Percentiles rank a stretch among this genome's conserved stretches.
Conservation (phyloP, 2,329 filamentous ascomycete species). For the Chaetomiaceae sp. region DNA sequence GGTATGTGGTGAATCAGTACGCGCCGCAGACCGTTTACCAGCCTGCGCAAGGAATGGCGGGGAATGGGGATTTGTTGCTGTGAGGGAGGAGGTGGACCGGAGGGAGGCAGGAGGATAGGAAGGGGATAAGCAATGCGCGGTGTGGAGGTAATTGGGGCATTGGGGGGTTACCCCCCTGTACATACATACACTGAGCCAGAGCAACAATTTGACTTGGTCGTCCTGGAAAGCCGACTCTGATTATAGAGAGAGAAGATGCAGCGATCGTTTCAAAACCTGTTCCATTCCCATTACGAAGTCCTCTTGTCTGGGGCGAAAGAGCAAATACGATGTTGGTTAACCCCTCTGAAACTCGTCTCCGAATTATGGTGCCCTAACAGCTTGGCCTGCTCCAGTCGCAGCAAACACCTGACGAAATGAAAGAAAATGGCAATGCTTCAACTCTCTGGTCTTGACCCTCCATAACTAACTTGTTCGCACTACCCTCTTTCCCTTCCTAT, state of each 20-base stretch:
- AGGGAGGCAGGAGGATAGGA: not conserved
- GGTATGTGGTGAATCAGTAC: conserved; percentile 77
- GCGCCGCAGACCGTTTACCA: conserved; percentile 72
- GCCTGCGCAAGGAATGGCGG: conserved; percentile 58
- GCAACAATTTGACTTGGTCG: not conserved
- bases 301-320: not conserved
- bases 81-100: no score
- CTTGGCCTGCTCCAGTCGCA: no score
- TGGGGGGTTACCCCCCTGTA: no score
- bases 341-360: not conserved
- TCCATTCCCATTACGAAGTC: not conserved
- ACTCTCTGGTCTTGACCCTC: no score
- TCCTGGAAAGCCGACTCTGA: conserved; percentile 1
- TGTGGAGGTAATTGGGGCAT: no score
- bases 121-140: not conserved
- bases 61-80: conserved; percentile 68
- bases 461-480: no score
- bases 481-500: not conserved
- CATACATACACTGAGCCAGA: not conserved
- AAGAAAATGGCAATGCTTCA: not conserved
- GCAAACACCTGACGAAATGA: not conserved
- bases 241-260: no score
- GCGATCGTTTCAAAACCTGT: no score
- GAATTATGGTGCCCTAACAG: not conserved
- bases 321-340: not conserved